Conservation (phyloP, 352 stramenopile species). For the Pythium brachiatum region DNA sequence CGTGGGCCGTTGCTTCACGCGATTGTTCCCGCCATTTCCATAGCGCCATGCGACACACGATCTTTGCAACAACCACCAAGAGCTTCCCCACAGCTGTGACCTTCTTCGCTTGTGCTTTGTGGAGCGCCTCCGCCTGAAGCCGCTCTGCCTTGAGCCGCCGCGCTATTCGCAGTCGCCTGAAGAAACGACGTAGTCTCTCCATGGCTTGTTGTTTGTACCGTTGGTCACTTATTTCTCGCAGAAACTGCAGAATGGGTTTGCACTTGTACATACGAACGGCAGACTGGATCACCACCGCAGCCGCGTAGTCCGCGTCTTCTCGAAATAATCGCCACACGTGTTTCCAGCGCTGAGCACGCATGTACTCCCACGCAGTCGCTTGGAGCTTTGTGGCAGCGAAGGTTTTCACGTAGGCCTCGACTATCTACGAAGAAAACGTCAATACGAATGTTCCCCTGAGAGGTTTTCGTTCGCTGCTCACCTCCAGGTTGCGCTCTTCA, state of each 20-base stretch:
- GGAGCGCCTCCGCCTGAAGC: background rate
- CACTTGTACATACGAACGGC: constrained; percentile 35
- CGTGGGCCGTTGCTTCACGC: constrained; percentile 23
- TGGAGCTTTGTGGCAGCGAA: constrained; percentile 51
- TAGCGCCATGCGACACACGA: constrained; percentile 26
- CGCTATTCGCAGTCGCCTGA: constrained; percentile 16
- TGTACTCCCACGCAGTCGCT: constrained; percentile 29
- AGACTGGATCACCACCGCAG: constrained; percentile 47
- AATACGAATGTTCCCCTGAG: background rate
- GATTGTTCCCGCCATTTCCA: constrained; percentile 33
- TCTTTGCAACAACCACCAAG: background rate
- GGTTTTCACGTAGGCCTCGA: constrained; percentile 39
- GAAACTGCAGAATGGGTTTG: constrained; percentile 26
- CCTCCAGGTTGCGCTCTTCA: constrained; percentile 50
- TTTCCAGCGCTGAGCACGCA: constrained; percentile 44
- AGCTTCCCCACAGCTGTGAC: constrained; percentile 7
- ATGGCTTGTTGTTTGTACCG: constrained; percentile 26
- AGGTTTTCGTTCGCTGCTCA: constrained; percentile 12
- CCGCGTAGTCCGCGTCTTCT: constrained; percentile 36
- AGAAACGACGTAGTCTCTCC: constrained; percentile 31
- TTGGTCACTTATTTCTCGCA: constrained; percentile 24
- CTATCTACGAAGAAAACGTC: constrained; percentile 27
- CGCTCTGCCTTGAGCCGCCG: constrained; percentile 6
- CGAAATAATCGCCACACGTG: constrained; percentile 34
- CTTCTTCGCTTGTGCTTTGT: constrained; percentile 11